Percentiles rank a stretch among this genome's conserved stretches.
Conservation (phyloP, 2,329 filamentous ascomycete genomes). For the Fulvia fulva region DNA sequence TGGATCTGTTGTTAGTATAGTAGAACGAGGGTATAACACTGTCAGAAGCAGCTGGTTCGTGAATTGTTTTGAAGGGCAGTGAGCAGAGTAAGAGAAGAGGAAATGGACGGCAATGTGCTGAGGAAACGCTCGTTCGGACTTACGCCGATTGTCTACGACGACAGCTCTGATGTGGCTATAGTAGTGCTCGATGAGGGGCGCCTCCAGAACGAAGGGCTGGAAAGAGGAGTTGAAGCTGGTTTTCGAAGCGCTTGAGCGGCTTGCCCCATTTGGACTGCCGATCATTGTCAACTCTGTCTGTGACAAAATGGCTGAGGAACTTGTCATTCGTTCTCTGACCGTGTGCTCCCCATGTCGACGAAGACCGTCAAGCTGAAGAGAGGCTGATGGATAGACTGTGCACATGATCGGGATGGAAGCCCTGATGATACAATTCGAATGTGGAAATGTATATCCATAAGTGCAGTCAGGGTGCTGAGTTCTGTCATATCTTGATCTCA, state of each 20-base stretch:
- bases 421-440: too few relatives aligned
- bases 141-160: background rate
- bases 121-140: background rate
- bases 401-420: too few relatives aligned
- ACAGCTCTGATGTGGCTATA: constrained; percentile 7
- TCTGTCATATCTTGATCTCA: background rate
- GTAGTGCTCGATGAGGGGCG: constrained; percentile 7
- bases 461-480: too few relatives aligned
- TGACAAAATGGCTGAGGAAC: background rate
- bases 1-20: background rate
- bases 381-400: too few relatives aligned
- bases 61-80: background rate
- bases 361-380: too few relatives aligned
- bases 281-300: background rate
- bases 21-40: too few relatives aligned
- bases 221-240: constrained; percentile 2
- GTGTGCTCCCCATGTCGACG: background rate
- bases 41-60: background rate
- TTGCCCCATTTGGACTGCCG: constrained; percentile 10
- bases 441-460: too few relatives aligned
- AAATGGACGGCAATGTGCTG: too few relatives aligned
- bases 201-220: background rate
- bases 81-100: background rate
- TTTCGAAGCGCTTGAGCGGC: constrained; percentile 4
- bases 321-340: background rate